Percentiles rank a stretch among this genome's conserved stretches.
Conservation (phyloP, 371 early-diverging fungal species). For the Zychaea mexicana region DNA sequence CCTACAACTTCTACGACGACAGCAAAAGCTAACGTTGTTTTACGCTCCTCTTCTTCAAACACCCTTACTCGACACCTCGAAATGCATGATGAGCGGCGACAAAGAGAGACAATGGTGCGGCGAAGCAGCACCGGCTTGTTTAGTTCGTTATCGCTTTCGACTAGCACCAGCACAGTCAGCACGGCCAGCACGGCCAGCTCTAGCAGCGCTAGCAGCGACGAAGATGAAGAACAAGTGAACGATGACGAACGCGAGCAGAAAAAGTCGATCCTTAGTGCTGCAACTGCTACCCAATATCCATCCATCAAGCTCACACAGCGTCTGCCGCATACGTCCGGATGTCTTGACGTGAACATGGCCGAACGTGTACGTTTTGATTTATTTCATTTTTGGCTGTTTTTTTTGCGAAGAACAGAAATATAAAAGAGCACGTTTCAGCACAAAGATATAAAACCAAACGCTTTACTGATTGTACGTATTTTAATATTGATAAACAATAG, state of each 20-base stretch:
- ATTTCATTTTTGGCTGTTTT: background rate
- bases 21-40: background rate
- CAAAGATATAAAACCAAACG: no score
- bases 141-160: background rate
- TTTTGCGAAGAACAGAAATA: background rate
- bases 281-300: background rate
- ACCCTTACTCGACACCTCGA: constrained; percentile 6
- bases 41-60: constrained; percentile 6
- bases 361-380: constrained; percentile 18
- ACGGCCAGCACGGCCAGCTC: no score
- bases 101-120: background rate
- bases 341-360: constrained; percentile 26
- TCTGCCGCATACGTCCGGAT: constrained; percentile 13
- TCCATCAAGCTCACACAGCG: constrained; percentile 12
- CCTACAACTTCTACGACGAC: background rate
- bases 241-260: constrained; percentile 1
- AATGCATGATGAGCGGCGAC: constrained; percentile 2
- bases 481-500: constrained; percentile 15
- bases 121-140: constrained; percentile 8
- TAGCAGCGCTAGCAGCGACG: background rate
- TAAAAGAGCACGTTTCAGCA: no score
- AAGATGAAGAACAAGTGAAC: background rate
- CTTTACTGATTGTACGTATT: background rate
- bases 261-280: background rate
- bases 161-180: background rate